phyloP scores from a whole-genome alignment of 108 stramenopile species.

The Pseudonitzschia delicatissima region DNA sequence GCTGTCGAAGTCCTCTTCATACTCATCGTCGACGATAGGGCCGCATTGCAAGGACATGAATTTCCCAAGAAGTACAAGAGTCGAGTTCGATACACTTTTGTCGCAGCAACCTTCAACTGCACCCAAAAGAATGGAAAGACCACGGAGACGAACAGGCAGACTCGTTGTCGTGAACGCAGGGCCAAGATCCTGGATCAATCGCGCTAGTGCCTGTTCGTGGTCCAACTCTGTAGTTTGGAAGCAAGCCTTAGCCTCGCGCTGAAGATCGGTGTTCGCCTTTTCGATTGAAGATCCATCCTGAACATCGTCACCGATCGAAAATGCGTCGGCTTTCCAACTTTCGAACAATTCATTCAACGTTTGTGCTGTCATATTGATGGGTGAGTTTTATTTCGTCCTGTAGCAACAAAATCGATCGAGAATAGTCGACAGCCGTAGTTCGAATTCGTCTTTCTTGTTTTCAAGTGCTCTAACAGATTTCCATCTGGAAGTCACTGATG shows the following conservation, averaged over 20 bases:
- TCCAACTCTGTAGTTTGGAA: conserved; percentile 17
- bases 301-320: neutral
- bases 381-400: too few relatives aligned
- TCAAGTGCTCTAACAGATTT: too few relatives aligned
- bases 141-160: conserved; percentile 24
- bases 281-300: too few relatives aligned
- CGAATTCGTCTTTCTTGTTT: too few relatives aligned
- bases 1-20: conserved; percentile 42
- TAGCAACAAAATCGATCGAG: too few relatives aligned
- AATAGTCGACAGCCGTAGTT: too few relatives aligned
- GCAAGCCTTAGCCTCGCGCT: neutral
- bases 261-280: conserved; percentile 6
- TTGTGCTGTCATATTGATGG: neutral
- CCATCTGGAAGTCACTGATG: too few relatives aligned
- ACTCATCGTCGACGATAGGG: conserved; percentile 36
- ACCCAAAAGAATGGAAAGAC: conserved; percentile 28
- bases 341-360: neutral
- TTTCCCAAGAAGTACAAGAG: conserved; percentile 35
- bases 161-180: conserved; percentile 23
- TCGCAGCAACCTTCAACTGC: conserved; percentile 34
- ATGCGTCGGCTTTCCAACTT: neutral
- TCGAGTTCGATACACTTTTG: conserved; percentile 13
- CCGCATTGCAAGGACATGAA: conserved; percentile 62
- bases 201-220: conserved; percentile 36
- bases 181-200: conserved; percentile 33